Conservation (phyloP, 2,329 filamentous ascomycete species). For the Nannizziopsis arthrosporioides region DNA sequence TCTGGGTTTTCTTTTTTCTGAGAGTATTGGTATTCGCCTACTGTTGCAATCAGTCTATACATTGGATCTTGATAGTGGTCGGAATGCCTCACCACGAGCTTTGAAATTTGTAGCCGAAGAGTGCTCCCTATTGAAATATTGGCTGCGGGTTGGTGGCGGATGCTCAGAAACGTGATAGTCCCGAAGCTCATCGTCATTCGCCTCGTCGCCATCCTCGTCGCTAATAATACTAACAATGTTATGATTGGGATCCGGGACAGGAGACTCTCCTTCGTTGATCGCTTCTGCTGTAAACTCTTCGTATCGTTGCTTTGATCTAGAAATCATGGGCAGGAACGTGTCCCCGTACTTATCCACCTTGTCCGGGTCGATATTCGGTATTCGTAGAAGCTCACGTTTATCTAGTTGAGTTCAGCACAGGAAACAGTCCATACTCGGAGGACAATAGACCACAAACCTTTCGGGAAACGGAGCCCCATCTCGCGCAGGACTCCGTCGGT, state of each 20-base stretch:
- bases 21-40: no score
- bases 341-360: constrained; percentile 36
- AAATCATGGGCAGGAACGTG: constrained; percentile 33
- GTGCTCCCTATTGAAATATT: not conserved
- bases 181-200: constrained; percentile 15
- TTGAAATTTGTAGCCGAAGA: not conserved
- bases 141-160: not conserved
- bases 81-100: not conserved
- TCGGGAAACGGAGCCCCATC: constrained; percentile 39
- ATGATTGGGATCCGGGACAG: constrained; percentile 36
- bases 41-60: not conserved
- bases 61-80: no score
- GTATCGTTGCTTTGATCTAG: constrained; percentile 31
- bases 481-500: constrained; percentile 37
- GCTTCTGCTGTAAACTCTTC: constrained; percentile 35
- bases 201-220: constrained; percentile 28
- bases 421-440: not conserved
- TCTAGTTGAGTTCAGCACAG: constrained; percentile 19
- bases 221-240: constrained; percentile 37
- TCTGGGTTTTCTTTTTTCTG: not conserved
- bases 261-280: constrained; percentile 26
- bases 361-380: constrained; percentile 35
- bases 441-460: constrained; percentile 21
- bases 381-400: constrained; percentile 28
- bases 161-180: constrained; percentile 3